These are phyloP conservation scores for Didymellaceae sp. DNA, from an alignment of 2,329 filamentous ascomycete species.

Conservation along the genomic window DNA sequence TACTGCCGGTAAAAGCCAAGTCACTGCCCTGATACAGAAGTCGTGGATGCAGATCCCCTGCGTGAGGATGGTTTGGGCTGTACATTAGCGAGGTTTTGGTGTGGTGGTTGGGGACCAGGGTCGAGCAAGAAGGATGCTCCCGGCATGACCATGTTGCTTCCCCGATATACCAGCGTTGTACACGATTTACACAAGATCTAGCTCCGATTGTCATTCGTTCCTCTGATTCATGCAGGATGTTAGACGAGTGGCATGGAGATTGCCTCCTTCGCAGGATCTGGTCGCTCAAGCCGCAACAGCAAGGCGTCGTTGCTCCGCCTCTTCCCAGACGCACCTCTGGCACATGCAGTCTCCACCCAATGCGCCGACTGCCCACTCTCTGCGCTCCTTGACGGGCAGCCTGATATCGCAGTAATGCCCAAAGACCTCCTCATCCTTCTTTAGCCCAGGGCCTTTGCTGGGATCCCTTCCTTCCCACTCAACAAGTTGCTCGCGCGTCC, in stretches of 20 bases:
- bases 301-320: conserved; percentile 15
- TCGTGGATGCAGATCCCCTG: background rate
- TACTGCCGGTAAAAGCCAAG: conserved; percentile 4
- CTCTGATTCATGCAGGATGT: background rate
- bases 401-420: conserved; percentile 94
- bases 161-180: conserved; percentile 11
- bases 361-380: conserved; percentile 88
- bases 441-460: conserved; percentile 64
- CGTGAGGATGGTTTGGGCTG: background rate
- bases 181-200: conserved; percentile 17
- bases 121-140: background rate
- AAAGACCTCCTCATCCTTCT: conserved; percentile 80
- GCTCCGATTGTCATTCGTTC: background rate
- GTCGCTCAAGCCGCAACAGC: background rate
- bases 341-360: conserved; percentile 91
- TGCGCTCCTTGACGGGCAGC: conserved; percentile 76
- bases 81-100: background rate
- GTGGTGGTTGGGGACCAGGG: background rate
- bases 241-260: background rate
- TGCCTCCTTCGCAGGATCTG: background rate
- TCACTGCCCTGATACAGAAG: conserved; percentile 2
- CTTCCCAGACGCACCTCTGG: conserved; percentile 78
- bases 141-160: conserved; percentile 5
- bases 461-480: conserved; percentile 52
- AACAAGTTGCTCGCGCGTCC: conserved; percentile 65